Base-by-base conservation (phyloP, 371 early-diverging fungal genomes). In the Zancudomyces culisetae region DNA sequence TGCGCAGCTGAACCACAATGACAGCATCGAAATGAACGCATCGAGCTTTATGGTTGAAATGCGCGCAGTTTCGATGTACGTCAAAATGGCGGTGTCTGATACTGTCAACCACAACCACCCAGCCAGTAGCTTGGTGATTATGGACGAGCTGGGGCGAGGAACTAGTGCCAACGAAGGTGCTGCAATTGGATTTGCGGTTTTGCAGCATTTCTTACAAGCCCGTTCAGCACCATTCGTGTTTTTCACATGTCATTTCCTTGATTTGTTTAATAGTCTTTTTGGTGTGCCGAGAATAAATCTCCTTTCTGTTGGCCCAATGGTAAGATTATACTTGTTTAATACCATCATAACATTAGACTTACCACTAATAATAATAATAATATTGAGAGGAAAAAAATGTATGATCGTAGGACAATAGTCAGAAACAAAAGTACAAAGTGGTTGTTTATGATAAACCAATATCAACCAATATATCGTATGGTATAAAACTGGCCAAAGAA, bases 11-110 rank as follows among this genome's bases (percentile, higher is more conserved):
- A 78, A 83, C 46, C 84, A 85, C 49, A 77, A 78, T 43, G 81
- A 81, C 61, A 71, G 62, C 49, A 59, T 80, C 18, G 75, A 78
- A 28, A 58, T 64, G 45, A 79, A 77, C 26, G 70, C 83, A 15
- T 85, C 87, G 0, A 85, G 91, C 0, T 97, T 96, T 63, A 79
- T 87, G 79, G 66, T 75, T 19, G 98, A 97, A 63, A 93, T 95
- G 93, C 71, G 73, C 24, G 92, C 92, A 58, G 76, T 85, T 0
- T 77, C 90, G 0, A 85, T 78, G 53, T 81, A 98, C 42, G 64
- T 94, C 40, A 75, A 85, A 45, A 72, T 79, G 3, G 35, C 35
- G 6, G 59, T 51, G 49, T n/a, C n/a, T n/a, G n/a, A n/a, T n/a
- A n/a, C n/a, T n/a, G n/a, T n/a, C n/a, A n/a, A n/a, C n/a, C n/a